Evolutionary conservation across 225 moss, liverwort and hornwort species (phyloP).

Genomic region (Asterella californica): DNA sequence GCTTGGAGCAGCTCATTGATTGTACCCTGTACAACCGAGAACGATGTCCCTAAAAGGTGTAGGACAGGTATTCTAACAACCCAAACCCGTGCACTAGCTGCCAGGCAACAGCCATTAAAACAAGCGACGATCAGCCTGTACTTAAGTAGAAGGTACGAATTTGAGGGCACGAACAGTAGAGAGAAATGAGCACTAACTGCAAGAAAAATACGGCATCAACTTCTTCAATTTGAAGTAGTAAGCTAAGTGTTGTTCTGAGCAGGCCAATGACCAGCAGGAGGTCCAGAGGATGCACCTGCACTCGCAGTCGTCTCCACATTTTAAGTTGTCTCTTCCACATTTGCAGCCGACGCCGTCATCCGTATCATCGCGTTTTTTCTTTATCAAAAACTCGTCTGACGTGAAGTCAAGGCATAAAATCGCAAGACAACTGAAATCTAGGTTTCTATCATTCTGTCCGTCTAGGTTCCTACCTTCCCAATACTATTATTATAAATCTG

Average conservation of each 20-base stretch:
- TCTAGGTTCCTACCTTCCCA: neutral
- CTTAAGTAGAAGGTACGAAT: neutral
- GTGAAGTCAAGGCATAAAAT: slow-evolving; percentile 38
- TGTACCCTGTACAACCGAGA: slow-evolving; percentile 30
- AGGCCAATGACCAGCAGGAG: neutral
- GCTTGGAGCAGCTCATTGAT: slow-evolving; percentile 88
- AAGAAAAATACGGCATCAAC: neutral
- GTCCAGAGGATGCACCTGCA: slow-evolving; percentile 51
- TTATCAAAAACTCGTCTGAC: slow-evolving; percentile 71
- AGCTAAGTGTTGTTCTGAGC: too few relatives aligned
- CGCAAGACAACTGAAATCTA: neutral
- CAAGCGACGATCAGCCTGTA: neutral
- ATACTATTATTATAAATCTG: neutral
- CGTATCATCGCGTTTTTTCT: slow-evolving; percentile 79
- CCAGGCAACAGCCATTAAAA: too few relatives aligned
- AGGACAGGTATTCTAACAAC: neutral
- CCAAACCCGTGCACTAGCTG: neutral
- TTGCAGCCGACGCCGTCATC: slow-evolving; percentile 81
- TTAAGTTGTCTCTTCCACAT: slow-evolving; percentile 47
- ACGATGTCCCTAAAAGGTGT: neutral
- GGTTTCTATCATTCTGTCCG: neutral
- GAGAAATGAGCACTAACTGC: neutral
- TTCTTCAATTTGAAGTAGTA: too few relatives aligned
- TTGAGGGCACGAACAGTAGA: neutral
- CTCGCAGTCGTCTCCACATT: slow-evolving; percentile 77